Evolutionary conservation across 1,139 yeast species (phyloP), one percentile per base, ranked within the genome.

Genomic region (Scheffersomyces cryptocercus): DNA sequence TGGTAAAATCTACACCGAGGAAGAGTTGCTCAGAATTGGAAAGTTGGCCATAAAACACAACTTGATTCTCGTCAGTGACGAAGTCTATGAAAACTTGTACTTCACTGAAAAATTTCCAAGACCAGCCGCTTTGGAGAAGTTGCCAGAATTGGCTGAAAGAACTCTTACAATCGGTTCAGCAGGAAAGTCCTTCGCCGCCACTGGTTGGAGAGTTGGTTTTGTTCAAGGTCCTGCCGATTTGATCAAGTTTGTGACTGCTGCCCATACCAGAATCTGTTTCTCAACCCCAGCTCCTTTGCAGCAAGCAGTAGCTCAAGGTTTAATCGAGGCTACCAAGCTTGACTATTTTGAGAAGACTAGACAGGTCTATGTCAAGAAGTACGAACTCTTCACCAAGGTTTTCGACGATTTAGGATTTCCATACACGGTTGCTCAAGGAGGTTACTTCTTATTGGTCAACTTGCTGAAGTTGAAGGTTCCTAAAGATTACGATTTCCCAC

Each of bases 181-280:
- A 5, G 99, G 99, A 48, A 93, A 93, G 67, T 84, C 96, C 0
- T 93, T 93, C 70, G 96, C 97, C 24, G 97, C 97, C 35, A 93
- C 99, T 24, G 99, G 99, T 44, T 93, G 98, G 97, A 83, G 99
- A 72, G 81, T 93, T 43, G 99, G 99, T 42, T 93, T 95, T 93
- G 78, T 91, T 33, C 85, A 91, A 50, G 98, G 97, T 5, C 85
- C 88, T 41, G 77, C 88, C n/a, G 85, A 85, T 24, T 73, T 91
- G 54, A 76, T 93, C 57, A 82, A 85, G 52, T 88, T 87, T 61
- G 96, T 85, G 3, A 78, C 90, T 8, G 82, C 88, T 30, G 99
- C 98, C 1, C 97, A 93, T 65, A 89, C 97, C 2, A 81, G 99
- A 66, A 89, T 91, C 53, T 87, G 95, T 60, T 89, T 89, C 66